Conservation (phyloP, 2,329 filamentous ascomycete genomes). For the Alternaria ventricosa region DNA sequence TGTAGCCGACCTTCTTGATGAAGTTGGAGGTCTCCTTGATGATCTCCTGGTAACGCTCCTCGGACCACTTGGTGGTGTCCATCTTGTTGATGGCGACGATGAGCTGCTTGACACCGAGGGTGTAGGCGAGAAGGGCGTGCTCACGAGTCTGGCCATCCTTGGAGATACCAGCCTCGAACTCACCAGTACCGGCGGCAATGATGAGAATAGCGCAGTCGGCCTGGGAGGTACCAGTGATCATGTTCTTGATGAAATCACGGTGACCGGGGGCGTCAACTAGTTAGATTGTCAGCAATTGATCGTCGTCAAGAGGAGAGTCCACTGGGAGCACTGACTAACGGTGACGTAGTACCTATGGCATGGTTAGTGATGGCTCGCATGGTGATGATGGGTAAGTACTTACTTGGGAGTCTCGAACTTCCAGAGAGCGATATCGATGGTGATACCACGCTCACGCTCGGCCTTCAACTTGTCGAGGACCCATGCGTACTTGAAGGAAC, state of each 20-base stretch:
- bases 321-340: conserved; percentile 66
- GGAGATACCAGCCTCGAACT: conserved; percentile 99
- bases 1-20: conserved; percentile 99
- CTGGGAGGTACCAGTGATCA: conserved; percentile 99
- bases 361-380: too few species aligned
- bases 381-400: too few species aligned
- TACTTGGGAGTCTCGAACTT: conserved; percentile 99
- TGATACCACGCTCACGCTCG: conserved; percentile 99
- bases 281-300: conserved; percentile 19
- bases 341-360: conserved; percentile 99
- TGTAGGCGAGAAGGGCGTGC: conserved; percentile 99
- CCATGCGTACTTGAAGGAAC: conserved; percentile 99
- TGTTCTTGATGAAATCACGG: conserved; percentile 99
- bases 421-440: conserved; percentile 99
- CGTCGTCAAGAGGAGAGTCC: neutral
- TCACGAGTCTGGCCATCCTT: conserved; percentile 99
- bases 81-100: conserved; percentile 99
- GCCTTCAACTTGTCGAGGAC: conserved; percentile 99
- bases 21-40: conserved; percentile 99
- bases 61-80: conserved; percentile 99
- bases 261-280: conserved; percentile 84
- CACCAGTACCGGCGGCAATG: conserved; percentile 99
- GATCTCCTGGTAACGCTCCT: conserved; percentile 97
- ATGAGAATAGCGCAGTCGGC: conserved; percentile 99
- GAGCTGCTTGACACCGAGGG: conserved; percentile 99